phyloP scores from a whole-genome alignment of 257 asterid species.

The Solanum dulcamara region DNA sequence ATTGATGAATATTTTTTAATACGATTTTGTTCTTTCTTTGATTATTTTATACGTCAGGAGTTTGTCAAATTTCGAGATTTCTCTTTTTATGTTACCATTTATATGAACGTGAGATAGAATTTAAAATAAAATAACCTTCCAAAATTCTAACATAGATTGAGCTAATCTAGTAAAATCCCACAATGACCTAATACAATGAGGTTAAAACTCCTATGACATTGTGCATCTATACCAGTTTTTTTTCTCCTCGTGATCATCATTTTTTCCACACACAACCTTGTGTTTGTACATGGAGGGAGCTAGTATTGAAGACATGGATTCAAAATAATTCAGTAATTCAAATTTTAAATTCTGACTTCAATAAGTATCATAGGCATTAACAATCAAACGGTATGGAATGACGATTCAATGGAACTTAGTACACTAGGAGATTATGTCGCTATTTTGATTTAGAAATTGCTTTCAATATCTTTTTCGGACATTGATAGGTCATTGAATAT shows the following conservation, averaged over 20 bases:
- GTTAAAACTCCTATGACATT: background rate
- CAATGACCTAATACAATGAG: background rate
- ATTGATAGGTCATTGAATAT: background rate
- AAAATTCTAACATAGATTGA: too few species aligned
- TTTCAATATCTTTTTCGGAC: background rate
- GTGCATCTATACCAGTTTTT: background rate
- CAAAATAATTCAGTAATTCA: background rate
- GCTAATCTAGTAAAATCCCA: too few species aligned
- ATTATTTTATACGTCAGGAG: too few species aligned
- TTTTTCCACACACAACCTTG: background rate
- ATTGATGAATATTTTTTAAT: too few species aligned
- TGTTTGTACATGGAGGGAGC: background rate
- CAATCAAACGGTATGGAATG: background rate
- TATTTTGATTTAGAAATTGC: background rate
- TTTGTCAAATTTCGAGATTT: too few species aligned
- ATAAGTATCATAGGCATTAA: background rate
- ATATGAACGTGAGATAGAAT: too few species aligned
- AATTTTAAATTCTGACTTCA: background rate
- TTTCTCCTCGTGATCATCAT: background rate
- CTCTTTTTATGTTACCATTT: too few species aligned
- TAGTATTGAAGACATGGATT: accelerated
- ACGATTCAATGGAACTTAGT: background rate
- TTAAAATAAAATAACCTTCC: too few species aligned
- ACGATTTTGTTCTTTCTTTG: too few species aligned
- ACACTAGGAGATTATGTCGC: background rate